Conservation (phyloP, 2,329 filamentous ascomycete species). For the Monilinia aucupariae region DNA sequence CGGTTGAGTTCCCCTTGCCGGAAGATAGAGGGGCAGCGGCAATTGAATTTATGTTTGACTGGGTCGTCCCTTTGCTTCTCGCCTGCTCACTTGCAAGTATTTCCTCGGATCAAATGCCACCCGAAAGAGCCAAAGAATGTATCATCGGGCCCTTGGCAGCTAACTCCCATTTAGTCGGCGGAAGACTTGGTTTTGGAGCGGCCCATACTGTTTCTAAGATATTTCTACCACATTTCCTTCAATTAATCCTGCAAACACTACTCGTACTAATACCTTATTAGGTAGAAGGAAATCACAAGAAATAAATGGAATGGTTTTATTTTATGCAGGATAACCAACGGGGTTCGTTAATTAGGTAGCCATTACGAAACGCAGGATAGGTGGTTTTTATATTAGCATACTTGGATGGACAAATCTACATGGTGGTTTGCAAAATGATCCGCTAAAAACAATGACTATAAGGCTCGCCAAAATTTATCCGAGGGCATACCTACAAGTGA, state of each 20-base stretch:
- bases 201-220: background rate
- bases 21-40: constrained; percentile 47
- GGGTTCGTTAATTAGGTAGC: too few relatives aligned
- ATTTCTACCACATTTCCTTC: background rate
- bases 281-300: background rate
- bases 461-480: too few relatives aligned
- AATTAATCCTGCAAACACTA: background rate
- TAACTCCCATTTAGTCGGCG: too few relatives aligned
- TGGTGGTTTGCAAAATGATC: too few relatives aligned
- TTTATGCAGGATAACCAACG: too few relatives aligned
- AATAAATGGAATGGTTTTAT: background rate
- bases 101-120: constrained; percentile 84
- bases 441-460: too few relatives aligned
- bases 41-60: constrained; percentile 66
- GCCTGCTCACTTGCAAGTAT: constrained; percentile 58
- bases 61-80: constrained; percentile 63
- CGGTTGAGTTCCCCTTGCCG: constrained; percentile 59
- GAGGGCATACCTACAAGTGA: too few relatives aligned
- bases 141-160: constrained; percentile 39
- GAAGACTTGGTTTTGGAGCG: too few relatives aligned
- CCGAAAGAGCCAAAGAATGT: constrained; percentile 83
- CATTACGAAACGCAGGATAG: too few relatives aligned
- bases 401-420: too few relatives aligned
- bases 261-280: background rate
- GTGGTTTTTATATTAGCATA: too few relatives aligned